Evolutionary conservation across 331 rosid genomes (phyloP), one percentile per base, ranked within the genome.

Genomic region (Dryas integrifolia): DNA sequence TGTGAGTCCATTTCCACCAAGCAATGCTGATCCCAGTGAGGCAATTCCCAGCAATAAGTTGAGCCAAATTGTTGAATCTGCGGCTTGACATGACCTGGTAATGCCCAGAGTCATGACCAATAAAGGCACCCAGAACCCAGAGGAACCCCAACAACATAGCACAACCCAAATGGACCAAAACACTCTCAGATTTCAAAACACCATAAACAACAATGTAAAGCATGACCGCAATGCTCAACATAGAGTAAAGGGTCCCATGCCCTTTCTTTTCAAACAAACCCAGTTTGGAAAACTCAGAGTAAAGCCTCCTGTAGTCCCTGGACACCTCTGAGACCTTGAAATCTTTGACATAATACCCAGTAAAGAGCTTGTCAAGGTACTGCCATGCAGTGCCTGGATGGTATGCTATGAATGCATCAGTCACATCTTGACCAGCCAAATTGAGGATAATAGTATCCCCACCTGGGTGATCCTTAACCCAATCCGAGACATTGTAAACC

Each of bases 1-100:
- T 89, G 46, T 89, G 96, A 50, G 96, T 89, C 96, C 96, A 89
- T 38, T 89, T 89, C 96, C 96, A 89, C 96, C 96, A 89, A 4
- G 96, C 96, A 46, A 89, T 89, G 72, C 92, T 89, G 26, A 89
- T 89, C 35, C 96, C 96, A 15, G 92, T 89, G 44, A 89, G 30
- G 62, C 89, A 87, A 79, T 89, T 89, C 5, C 96, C 96, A 21
- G 90, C 84, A 7, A 87, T 0, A 18, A 89, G 47, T 44, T 89
- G 96, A 0, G 90, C 86, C 0, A 89, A 13, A 72, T 85, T 84
- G 82, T 82, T 89, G 45, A 43, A 87, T 3, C 63, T 64, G 4
- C 58, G 65, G 43, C 73, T 78, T 0, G 77, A 39, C 96, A 89
- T 89, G 5, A 87, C 89, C 67, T 76, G 82, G n/a, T 84, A 89